Percentiles rank a stretch among this genome's conserved stretches.
Conservation (phyloP, 2,329 filamentous ascomycete genomes). For the Trichoderma citrinoviride region DNA sequence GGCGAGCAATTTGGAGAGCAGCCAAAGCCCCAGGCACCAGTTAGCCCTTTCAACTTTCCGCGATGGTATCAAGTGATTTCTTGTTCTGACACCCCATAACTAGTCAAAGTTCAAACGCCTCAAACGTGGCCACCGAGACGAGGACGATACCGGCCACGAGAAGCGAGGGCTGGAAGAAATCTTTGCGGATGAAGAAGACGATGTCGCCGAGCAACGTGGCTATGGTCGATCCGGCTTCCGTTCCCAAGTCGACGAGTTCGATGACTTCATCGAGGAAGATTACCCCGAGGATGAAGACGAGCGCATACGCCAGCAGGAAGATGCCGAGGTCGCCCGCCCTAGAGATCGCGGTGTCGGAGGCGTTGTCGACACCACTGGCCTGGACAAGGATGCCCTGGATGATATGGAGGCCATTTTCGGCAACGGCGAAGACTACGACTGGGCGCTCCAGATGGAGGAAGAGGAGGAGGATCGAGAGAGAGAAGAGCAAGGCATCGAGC, state of each 20-base stretch:
- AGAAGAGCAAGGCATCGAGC: constrained; percentile 80
- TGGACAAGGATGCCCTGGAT: constrained; percentile 89
- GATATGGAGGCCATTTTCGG: constrained; percentile 97
- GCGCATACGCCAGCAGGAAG: constrained; percentile 71
- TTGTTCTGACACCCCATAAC: constrained; percentile 24
- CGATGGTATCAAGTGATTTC: background rate
- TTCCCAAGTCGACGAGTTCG: constrained; percentile 73
- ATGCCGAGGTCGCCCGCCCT: constrained; percentile 83
- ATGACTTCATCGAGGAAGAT: constrained; percentile 96
- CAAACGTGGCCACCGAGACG: constrained; percentile 82
- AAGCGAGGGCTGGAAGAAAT: constrained; percentile 82
- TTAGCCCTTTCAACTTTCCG: constrained; percentile 41
- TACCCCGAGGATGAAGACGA: constrained; percentile 85
- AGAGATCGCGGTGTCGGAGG: constrained; percentile 66
- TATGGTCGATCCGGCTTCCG: constrained; percentile 56
- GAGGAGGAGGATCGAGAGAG: constrained; percentile 75
- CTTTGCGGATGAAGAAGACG: constrained; percentile 92
- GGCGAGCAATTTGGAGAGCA: constrained; percentile 70
- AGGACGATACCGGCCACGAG: constrained; percentile 62
- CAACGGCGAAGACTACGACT: constrained; percentile 92
- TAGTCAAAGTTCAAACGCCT: constrained; percentile 93
- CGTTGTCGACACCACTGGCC: constrained; percentile 74
- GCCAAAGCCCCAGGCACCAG: constrained; percentile 66
- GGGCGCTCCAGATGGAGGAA: constrained; percentile 86
- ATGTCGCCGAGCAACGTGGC: constrained; percentile 54